Evolutionary conservation across 768 basidiomycete species (phyloP).

Genomic region (Ramaria sp.): DNA sequence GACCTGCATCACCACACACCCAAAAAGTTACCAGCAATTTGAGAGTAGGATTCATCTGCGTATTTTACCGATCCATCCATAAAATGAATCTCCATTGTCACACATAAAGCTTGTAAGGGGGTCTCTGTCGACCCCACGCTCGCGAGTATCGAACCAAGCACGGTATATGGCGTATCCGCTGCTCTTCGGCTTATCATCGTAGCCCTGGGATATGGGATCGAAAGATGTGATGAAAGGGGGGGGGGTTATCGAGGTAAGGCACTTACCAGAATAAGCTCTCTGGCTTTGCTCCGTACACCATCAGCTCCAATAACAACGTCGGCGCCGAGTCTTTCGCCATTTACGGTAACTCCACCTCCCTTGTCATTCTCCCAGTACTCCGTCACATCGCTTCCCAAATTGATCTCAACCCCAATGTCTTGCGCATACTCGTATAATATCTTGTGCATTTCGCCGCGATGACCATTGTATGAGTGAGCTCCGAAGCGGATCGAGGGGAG

Average conservation of each 20-base stretch:
- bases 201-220: conserved; percentile 13
- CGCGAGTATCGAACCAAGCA: conserved; percentile 16
- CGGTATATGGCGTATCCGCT: conserved; percentile 19
- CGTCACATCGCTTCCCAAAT: conserved; percentile 13
- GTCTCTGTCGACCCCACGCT: conserved; percentile 14
- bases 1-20: conserved; percentile 12
- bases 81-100: conserved; percentile 11
- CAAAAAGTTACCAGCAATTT: neutral
- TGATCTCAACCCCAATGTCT: conserved; percentile 15
- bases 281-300: conserved; percentile 16
- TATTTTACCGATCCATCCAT: conserved; percentile 15
- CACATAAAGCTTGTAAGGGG: conserved; percentile 13
- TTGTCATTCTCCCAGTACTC: conserved; percentile 15
- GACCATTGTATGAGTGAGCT: conserved; percentile 18
- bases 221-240: too few relatives aligned
- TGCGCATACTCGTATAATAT: conserved; percentile 15
- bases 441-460: conserved; percentile 18
- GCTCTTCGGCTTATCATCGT: conserved; percentile 15
- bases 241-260: neutral
- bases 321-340: conserved; percentile 12
- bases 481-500: conserved; percentile 12
- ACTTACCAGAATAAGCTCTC: conserved; percentile 15
- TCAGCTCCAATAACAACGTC: conserved; percentile 19
- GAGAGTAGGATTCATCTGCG: neutral
- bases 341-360: conserved; percentile 12